Conservation (phyloP, 306 rosid genomes). For the Hylodesmum podocarpum region DNA sequence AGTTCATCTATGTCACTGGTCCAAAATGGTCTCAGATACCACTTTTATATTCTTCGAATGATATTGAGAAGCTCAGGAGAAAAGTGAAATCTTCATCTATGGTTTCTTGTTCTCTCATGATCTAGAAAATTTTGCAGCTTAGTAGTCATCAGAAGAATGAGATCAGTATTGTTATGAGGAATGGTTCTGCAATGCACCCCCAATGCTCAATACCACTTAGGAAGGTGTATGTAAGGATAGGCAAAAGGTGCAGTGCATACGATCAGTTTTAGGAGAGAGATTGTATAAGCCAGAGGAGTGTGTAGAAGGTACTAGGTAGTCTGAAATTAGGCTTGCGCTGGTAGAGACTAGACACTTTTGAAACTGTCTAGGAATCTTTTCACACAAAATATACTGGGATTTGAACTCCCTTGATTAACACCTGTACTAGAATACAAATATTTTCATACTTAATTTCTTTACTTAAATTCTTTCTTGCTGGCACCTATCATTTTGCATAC, state of each 20-base stretch:
- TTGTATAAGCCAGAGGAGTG: background rate
- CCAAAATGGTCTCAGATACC: background rate
- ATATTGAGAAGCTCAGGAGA: slow-evolving; percentile 16
- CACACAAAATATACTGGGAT: background rate
- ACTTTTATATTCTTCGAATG: background rate
- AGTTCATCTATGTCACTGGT: slow-evolving; percentile 11
- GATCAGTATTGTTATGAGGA: background rate
- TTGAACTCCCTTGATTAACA: background rate
- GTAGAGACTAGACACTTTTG: background rate
- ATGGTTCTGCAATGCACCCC: background rate
- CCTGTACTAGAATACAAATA: background rate
- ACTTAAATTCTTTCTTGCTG: background rate
- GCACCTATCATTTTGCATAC: background rate
- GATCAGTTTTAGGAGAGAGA: background rate
- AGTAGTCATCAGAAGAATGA: background rate
- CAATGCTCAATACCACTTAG: background rate
- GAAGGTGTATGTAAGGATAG: background rate
- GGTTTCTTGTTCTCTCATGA: background rate
- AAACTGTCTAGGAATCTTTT: background rate
- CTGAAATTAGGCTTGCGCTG: background rate
- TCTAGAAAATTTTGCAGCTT: background rate
- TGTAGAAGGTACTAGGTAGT: background rate
- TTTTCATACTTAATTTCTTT: background rate
- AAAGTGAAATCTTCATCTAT: slow-evolving; percentile 12
- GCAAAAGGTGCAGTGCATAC: background rate